Evolutionary conservation across 805 yeast genomes (phyloP), one percentile per base, ranked within the genome.

Genomic region (Candida dajiaensis): DNA sequence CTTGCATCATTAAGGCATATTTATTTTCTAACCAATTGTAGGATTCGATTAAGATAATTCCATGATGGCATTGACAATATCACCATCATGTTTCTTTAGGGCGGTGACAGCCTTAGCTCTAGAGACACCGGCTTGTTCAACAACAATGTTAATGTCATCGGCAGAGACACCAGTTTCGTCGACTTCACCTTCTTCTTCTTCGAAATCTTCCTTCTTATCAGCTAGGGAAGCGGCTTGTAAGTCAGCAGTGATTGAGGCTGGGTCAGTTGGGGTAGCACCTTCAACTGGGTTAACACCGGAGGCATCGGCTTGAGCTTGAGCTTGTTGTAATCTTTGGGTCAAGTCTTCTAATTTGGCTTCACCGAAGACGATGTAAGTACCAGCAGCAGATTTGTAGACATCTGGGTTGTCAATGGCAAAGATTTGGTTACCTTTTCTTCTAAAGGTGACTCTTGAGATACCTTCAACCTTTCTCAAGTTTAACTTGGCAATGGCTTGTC

Each of bases 341-440:
- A 89, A 74, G 77, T 92, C 96, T 72, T 92, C 97, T 60, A 87
- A 85, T 80, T 89, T 87, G 67, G 97, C 95, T 75, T 90, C 97
- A 74, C 99, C 99, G 64, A 92, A 90, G 59, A 92, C 97, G 62
- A 92, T 83, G 78, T 86, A 94, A 61, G 95, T 84, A 68, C 97
- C 97, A 53, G 81, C 76, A 66, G 95, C 85, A 53, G 97, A 83
- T 74, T 79, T 88, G 95, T 77, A 92, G 51, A 94, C 98, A 61
- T 89, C 97, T 71, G 99, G 99, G 59, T 72, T 69, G 69, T 88
- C 94, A 73, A 92, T 87, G 66, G 94, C 96, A 70, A 84, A 80
- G 67, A 89, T 84, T 68, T 84, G 80, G 81, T 88, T 87, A 70
- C 90, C 89, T 75, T 87, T 83, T 78, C 83, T 88, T 76, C 85